These are phyloP conservation scores for Solidago caesia DNA, from an alignment of 129 eudicot species.

Conservation along the genomic window DNA sequence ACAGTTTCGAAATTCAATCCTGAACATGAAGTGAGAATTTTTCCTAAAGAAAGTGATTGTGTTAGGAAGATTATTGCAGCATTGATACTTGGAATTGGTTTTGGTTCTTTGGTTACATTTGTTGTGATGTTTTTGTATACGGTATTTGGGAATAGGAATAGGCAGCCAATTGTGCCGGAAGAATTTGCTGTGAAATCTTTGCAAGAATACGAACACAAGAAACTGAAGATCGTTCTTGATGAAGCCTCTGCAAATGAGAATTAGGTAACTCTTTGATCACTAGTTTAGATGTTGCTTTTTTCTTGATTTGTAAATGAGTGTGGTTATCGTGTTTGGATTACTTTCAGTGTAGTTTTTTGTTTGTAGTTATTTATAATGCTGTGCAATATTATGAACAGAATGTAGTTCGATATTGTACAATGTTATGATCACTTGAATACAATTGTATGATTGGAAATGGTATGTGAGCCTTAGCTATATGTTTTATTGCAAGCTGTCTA, in stretches of 20 bases:
- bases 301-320: conserved; percentile 57
- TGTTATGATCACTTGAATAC: conserved; percentile 59
- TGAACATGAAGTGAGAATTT: conserved; percentile 19
- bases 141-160: conserved; percentile 37
- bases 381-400: conserved; percentile 49
- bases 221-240: conserved; percentile 50
- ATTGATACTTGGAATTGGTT: conserved; percentile 59
- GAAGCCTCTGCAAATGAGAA: conserved; percentile 59
- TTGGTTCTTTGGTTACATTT: conserved; percentile 70
- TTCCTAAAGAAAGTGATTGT: conserved; percentile 55
- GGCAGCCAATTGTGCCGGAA: conserved; percentile 65
- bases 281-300: conserved; percentile 34
- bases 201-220: conserved; percentile 50
- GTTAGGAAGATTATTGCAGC: conserved; percentile 56
- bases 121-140: conserved; percentile 56
- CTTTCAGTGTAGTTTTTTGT: conserved; percentile 29
- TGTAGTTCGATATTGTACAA: conserved; percentile 33
- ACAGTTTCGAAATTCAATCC: neutral
- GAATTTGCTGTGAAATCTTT: conserved; percentile 46
- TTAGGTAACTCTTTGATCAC: conserved; percentile 37
- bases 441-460: conserved; percentile 35
- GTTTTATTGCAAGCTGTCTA: too few relatives aligned
- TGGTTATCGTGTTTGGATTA: conserved; percentile 25
- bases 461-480: conserved; percentile 23
- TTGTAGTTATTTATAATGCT: conserved; percentile 56